Evolutionary conservation across 352 stramenopile species (phyloP).

Genomic region (Pythium apleroticum): DNA sequence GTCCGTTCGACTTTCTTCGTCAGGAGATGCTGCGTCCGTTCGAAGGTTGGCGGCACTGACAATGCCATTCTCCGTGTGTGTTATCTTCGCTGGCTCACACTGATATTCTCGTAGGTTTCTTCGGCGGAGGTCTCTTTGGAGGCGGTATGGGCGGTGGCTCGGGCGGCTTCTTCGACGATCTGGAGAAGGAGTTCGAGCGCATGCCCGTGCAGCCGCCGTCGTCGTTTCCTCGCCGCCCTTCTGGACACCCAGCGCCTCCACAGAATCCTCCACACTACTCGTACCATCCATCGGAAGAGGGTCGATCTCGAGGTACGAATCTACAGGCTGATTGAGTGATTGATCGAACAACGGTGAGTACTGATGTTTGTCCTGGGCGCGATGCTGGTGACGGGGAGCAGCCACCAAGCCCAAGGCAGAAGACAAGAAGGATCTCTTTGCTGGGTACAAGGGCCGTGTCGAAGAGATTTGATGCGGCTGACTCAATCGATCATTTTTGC

Average conservation of each 20-base stretch:
- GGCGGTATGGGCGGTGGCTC: slow-evolving; percentile 13
- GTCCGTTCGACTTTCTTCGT: slow-evolving; percentile 76
- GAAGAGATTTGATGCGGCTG: slow-evolving; percentile 53
- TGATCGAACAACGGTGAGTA: neutral
- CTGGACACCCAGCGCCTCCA: slow-evolving; percentile 37
- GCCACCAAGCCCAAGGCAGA: slow-evolving; percentile 38
- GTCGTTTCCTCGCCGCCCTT: slow-evolving; percentile 38
- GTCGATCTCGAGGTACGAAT: slow-evolving; percentile 31
- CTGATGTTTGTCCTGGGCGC: no score
- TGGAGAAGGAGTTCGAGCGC: slow-evolving; percentile 66
- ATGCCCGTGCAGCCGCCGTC: slow-evolving; percentile 54
- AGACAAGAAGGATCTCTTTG: slow-evolving; percentile 69
- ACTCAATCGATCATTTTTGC: neutral
- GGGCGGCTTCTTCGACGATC: slow-evolving; percentile 51
- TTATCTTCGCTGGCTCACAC: neutral
- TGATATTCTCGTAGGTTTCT: slow-evolving; percentile 42
- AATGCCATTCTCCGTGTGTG: neutral
- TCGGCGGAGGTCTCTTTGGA: slow-evolving; percentile 41
- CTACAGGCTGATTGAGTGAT: neutral
- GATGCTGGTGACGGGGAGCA: neutral
- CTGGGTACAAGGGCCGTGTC: slow-evolving; percentile 60
- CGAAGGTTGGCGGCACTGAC: slow-evolving; percentile 42
- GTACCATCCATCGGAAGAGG: slow-evolving; percentile 56
- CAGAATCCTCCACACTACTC: slow-evolving; percentile 73
- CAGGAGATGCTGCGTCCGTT: slow-evolving; percentile 83